Evolutionary conservation across 1,284 basidiomycete genomes (phyloP), one percentile per base, ranked within the genome.

Genomic region (Cryptococcus wingfieldii): DNA sequence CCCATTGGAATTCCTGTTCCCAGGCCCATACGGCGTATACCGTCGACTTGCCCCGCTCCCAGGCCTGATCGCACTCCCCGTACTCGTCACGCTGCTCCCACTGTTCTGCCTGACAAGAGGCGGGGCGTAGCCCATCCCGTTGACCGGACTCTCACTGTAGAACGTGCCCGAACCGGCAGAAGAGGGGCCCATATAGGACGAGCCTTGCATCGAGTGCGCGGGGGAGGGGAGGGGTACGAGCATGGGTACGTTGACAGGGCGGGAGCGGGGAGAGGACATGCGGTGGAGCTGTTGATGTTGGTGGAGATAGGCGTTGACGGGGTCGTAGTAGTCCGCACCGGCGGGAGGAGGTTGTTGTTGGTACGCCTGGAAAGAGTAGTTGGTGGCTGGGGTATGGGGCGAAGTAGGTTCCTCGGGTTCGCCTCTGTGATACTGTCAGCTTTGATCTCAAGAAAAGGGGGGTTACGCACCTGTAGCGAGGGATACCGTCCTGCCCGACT

Each of bases 401-500:
- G 68, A 67, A 6, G 46, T 57, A 5, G 68, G 68, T 44, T 70
- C 68, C 42, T 73, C 70, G 1, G 66, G 64, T 56, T 73, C 71
- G 4, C 70, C 70, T 39, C 70, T 71, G 50, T 18, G 38, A n/a
- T 37, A 18, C 6, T 19, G 16, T 48, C 14, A 47, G 47, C 38
- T 25, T 31, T 48, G 31, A 12, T 37, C 27, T n/a, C 45, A 19
- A 23, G 25, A 9, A 34, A 23, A 27, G 4, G 13, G 5, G 27
- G 37, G 13, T 10, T 18, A 67, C 71, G 59, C 52, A 76, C 71
- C 87, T 82, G 72, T 94, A 96, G 23, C 88, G 82, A 27, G 85
- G 85, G 7, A 87, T 67, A 54, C 91, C 91, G 71, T 95, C 91
- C 1, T 83, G 80, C 38, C 88, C 90, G 38, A 88, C 78, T 69